Percentiles rank a stretch among this genome's conserved stretches.
Conservation (phyloP, 495 filamentous ascomycete species). For the Penicillium samsonianum region DNA sequence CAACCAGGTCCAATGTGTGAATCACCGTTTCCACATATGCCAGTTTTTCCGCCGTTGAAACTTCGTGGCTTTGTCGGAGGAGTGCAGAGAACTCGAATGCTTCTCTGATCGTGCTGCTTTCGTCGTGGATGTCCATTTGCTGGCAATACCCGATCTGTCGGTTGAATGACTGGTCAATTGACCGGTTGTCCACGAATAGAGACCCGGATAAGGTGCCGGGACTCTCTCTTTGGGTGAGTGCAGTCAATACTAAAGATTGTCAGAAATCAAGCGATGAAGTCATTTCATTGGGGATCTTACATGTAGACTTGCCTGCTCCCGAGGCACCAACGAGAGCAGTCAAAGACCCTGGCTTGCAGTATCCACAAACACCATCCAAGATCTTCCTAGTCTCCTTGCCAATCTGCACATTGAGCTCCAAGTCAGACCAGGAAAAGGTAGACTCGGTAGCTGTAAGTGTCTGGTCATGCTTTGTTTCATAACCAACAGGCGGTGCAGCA, state of each 20-base stretch:
- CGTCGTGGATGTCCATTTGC: conserved; percentile 86
- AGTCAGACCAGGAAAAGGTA: conserved; percentile 51
- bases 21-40: conserved; percentile 82
- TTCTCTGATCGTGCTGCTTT: conserved; percentile 78
- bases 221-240: conserved; percentile 72
- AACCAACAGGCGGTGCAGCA: conserved; percentile 20
- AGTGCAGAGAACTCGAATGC: conserved; percentile 85
- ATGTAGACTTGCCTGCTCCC: conserved; percentile 84
- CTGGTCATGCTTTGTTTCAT: conserved; percentile 25
- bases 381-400: conserved; percentile 66
- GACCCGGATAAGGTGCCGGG: conserved; percentile 75
- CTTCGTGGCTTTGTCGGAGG: conserved; percentile 70
- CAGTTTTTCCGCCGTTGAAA: conserved; percentile 70
- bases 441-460: conserved; percentile 52
- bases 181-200: conserved; percentile 68
- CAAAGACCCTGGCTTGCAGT: conserved; percentile 73
- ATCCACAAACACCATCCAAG: conserved; percentile 70
- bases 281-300: conserved; percentile 35
- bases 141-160: conserved; percentile 81
- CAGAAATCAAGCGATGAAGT: not conserved
- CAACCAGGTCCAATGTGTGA: conserved; percentile 74
- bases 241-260: conserved; percentile 59
- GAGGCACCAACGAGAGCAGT: conserved; percentile 85
- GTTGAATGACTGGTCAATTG: conserved; percentile 72
- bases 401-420: conserved; percentile 64